Base-by-base conservation (phyloP, 2,329 filamentous ascomycete genomes). In the Ceratocystis alfenasii region DNA sequence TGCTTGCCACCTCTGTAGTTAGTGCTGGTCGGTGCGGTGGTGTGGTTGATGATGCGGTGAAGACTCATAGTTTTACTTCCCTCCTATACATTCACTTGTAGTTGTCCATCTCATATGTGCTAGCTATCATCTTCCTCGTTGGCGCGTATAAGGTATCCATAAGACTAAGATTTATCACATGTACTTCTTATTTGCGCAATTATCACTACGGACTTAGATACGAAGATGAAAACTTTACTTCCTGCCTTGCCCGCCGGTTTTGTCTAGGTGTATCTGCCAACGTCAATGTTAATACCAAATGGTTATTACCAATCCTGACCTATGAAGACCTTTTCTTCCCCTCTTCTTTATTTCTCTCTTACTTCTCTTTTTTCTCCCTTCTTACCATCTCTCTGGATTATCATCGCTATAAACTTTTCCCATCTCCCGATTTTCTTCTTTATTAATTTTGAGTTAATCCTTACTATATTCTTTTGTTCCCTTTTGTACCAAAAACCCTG, bases 361-460 rank as follows among this genome's bases (percentile, higher is more conserved):
- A 66, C 44, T 65, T 53, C 36, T 57, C 5, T 59, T 59, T 59
- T n/a, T 30, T 59, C 62, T 48, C 59, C 62, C 50, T 53, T 63
- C 63, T 45, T 7, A 17, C 63, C 67, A 66, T 41, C 3, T 4
- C 66, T 59, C 63, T 63, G 61, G 45, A 67, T 59, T 53, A 64
- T 65, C 57, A 44, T 61, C 60, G 61, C 36, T 2, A 41, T 15
- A 41, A 41, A 5, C 36, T 41, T 5, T 4, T 41, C 36, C 36
- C 36, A 41, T 41, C 36, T 41, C 36, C 3, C 36, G 36, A 41
- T 36, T 62, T 50, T 65, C 69, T 67, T 75, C n/a, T 41, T 45
- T 41, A 22, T 22, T 41, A 8, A n/a, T 53, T 25, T 8, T 22
- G 36, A 41, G 36, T 15, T 48, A 30, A 17, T n/a, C 12, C 6